These are phyloP conservation scores for Naegleria fowleri DNA, from an alignment of 208 protist species.

Conservation along the genomic window DNA sequence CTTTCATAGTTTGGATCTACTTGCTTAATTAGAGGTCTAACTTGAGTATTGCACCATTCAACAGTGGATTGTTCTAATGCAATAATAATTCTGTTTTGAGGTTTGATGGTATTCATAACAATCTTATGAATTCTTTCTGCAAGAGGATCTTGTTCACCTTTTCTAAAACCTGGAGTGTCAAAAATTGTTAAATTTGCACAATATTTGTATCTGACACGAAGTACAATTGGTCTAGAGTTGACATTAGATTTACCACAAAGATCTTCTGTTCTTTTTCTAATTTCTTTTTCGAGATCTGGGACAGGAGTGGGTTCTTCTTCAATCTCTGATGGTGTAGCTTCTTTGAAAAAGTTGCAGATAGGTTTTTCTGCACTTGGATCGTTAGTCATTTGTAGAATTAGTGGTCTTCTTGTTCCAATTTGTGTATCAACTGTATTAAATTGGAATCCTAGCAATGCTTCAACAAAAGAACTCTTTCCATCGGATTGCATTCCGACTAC, in stretches of 20 bases:
- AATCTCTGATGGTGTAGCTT: conserved; percentile 38
- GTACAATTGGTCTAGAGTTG: conserved; percentile 44
- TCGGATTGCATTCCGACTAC: conserved; percentile 61
- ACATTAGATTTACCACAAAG: conserved; percentile 44
- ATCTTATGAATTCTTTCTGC: conserved; percentile 38
- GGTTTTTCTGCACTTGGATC: conserved; percentile 43
- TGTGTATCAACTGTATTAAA: conserved; percentile 55
- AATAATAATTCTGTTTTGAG: conserved; percentile 50
- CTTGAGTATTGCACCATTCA: conserved; percentile 52
- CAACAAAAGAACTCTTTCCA: conserved; percentile 54
- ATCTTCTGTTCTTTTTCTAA: conserved; percentile 48
- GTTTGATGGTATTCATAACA: conserved; percentile 42
- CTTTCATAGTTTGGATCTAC: conserved; percentile 47
- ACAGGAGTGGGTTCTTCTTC: conserved; percentile 47
- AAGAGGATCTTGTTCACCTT: conserved; percentile 46
- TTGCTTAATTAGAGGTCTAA: conserved; percentile 44
- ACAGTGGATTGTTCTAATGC: conserved; percentile 56
- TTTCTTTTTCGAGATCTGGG: conserved; percentile 44
- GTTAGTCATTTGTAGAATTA: conserved; percentile 57
- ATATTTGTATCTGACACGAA: conserved; percentile 50
- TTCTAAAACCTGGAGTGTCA: conserved; percentile 40
- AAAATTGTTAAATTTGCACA: conserved; percentile 48
- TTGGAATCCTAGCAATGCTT: conserved; percentile 56
- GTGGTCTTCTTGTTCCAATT: conserved; percentile 52
- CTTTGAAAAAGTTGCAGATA: conserved; percentile 48